Percentiles rank a stretch among this genome's conserved stretches.
These are phyloP conservation scores for Luffa aegyptiaca DNA, from an alignment of 306 rosid species.

Conservation along the genomic window DNA sequence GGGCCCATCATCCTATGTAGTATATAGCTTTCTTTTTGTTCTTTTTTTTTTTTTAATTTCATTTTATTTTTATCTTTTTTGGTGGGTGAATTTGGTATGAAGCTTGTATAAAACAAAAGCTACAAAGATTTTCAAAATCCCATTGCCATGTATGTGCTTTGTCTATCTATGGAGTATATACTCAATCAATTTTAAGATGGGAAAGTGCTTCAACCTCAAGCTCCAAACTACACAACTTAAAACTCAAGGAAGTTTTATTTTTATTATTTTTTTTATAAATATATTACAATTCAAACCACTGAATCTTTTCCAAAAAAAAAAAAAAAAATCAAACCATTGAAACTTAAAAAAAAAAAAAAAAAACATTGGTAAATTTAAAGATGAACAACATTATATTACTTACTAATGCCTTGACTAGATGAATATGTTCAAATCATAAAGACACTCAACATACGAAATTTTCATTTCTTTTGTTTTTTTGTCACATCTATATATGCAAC, in stretches of 20 bases:
- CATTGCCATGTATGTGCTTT: background rate
- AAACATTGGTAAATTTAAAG: no score
- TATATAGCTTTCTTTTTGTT: background rate
- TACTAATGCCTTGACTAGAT: background rate
- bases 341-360: no score
- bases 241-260: background rate
- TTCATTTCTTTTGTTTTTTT: no score
- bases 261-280: background rate
- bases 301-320: no score
- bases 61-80: background rate
- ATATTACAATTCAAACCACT: background rate
- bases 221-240: background rate
- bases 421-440: background rate
- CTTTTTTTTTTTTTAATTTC: background rate
- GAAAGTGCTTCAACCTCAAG: background rate
- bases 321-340: no score
- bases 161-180: background rate
- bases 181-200: background rate
- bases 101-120: slow-evolving; percentile 7
- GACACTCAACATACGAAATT: no score
- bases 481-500: no score
- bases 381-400: background rate
- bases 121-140: background rate
- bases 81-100: background rate
- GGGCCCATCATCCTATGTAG: slow-evolving; percentile 4